Conservation (phyloP, 345 rosid genomes). For the Turnera subulata region DNA sequence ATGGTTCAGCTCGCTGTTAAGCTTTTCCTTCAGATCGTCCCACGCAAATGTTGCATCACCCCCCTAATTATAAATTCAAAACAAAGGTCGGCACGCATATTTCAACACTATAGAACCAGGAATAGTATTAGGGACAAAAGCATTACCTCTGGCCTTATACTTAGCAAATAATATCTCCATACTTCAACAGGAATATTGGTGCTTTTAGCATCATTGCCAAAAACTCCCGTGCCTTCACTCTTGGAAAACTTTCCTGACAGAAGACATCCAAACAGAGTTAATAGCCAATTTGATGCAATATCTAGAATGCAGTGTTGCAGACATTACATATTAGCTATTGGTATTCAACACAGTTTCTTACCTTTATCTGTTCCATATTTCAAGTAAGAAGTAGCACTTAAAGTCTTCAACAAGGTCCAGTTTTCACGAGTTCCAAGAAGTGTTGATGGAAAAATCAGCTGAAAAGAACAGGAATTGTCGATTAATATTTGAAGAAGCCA, state of each 20-base stretch:
- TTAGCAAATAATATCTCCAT: conserved; percentile 94
- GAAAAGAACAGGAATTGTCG: no score
- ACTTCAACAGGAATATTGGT: conserved; percentile 92
- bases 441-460: conserved; percentile 97
- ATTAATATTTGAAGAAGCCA: conserved; percentile 10
- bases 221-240: conserved; percentile 93
- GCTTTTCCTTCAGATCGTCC: conserved; percentile 62
- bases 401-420: conserved; percentile 96
- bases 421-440: conserved; percentile 89
- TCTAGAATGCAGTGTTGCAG: no score
- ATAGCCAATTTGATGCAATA: not conserved
- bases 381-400: conserved; percentile 87
- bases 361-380: conserved; percentile 97
- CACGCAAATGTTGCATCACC: conserved; percentile 57
- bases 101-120: no score
- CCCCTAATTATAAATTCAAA: conserved; percentile 40
- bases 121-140: conserved; percentile 11
- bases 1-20: conserved; percentile 49
- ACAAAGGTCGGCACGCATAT: conserved; percentile 5
- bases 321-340: no score
- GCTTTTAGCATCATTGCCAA: conserved; percentile 94
- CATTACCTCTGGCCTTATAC: conserved; percentile 91
- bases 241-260: conserved; percentile 96
- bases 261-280: not conserved
- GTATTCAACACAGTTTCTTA: no score